Percentiles rank a stretch among this genome's conserved stretches.
Conservation (phyloP, 208 protist genomes). For the Entamoeba invadens region DNA sequence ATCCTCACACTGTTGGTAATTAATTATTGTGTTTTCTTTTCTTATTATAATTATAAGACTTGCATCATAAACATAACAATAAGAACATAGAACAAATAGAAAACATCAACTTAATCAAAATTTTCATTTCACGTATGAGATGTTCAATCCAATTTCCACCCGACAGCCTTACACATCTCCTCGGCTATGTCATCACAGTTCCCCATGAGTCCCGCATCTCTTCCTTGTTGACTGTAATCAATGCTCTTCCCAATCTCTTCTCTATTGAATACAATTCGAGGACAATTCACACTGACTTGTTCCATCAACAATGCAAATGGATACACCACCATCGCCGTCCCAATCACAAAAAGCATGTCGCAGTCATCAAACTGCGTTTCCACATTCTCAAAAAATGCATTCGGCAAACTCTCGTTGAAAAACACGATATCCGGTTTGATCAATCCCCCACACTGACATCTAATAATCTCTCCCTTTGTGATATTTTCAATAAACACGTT, state of each 20-base stretch:
- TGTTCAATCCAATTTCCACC: neutral
- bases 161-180: neutral
- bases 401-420: constrained; percentile 42
- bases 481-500: neutral
- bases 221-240: neutral
- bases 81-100: no score
- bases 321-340: neutral
- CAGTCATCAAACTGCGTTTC: neutral
- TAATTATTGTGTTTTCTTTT: neutral
- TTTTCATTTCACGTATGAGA: neutral
- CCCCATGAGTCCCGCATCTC: neutral
- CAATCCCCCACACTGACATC: constrained; percentile 1
- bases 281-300: neutral
- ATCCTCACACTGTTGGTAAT: neutral
- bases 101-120: neutral
- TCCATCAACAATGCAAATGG: neutral
- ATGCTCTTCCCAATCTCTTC: neutral
- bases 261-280: neutral
- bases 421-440: constrained; percentile 48
- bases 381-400: neutral
- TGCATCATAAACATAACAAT: no score
- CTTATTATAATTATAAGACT: no score
- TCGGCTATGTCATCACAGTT: neutral
- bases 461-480: neutral
- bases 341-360: neutral